Conservation (phyloP, 257 asterid species). For the Capsicum chinense region DNA sequence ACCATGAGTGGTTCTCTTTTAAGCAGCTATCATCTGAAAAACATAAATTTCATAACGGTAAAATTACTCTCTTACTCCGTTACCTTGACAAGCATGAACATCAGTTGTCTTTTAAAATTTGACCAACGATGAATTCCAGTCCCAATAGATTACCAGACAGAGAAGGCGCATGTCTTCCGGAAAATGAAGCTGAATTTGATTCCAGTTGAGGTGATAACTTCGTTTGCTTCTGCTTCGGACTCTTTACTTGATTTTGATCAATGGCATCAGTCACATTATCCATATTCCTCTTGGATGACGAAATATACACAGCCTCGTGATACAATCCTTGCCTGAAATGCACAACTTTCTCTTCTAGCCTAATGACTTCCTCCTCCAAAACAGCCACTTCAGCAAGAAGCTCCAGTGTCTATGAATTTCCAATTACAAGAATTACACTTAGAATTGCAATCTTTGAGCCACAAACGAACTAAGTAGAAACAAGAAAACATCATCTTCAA, state of each 20-base stretch:
- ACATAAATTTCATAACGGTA: neutral
- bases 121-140: neutral
- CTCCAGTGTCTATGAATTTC: slow-evolving; percentile 69
- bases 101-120: neutral
- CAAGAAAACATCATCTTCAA: neutral
- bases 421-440: slow-evolving; percentile 30
- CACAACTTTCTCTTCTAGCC: slow-evolving; percentile 89
- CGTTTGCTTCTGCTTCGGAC: slow-evolving; percentile 53
- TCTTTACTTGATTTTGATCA: slow-evolving; percentile 44
- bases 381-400: slow-evolving; percentile 98
- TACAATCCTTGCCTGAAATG: slow-evolving; percentile 84
- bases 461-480: neutral
- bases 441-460: neutral
- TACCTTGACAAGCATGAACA: neutral
- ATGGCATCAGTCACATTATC: slow-evolving; percentile 51
- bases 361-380: slow-evolving; percentile 94
- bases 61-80: neutral
- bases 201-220: slow-evolving; percentile 49
- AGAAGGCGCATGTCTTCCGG: slow-evolving; percentile 39
- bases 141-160: slow-evolving; percentile 47
- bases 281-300: slow-evolving; percentile 63
- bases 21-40: slow-evolving; percentile 58
- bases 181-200: slow-evolving; percentile 36
- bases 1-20: slow-evolving; percentile 59
- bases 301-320: slow-evolving; percentile 83